phyloP scores from a whole-genome alignment of 495 filamentous ascomycete genomes.

The Aspergillus sclerotiicarbonarius region DNA sequence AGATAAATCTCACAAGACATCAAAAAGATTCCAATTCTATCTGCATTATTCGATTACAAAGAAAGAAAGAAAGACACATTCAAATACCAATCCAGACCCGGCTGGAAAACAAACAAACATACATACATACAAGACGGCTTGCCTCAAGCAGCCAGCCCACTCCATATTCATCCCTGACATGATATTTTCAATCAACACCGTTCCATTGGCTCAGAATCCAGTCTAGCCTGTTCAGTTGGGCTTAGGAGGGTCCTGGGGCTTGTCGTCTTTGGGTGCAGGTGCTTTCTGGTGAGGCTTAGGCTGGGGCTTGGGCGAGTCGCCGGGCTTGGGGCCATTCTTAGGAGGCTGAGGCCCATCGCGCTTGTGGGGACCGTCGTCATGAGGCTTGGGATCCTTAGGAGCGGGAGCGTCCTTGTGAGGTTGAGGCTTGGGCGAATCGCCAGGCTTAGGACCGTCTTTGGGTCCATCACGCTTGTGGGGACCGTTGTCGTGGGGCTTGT shows the following conservation, averaged over 20 bases:
- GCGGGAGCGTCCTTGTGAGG: background rate
- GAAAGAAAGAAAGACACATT: too few relatives aligned
- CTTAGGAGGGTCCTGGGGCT: background rate
- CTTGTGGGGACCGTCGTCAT: conserved; percentile 15
- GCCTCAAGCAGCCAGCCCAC: too few relatives aligned
- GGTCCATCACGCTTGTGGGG: conserved; percentile 13
- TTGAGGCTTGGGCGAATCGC: conserved; percentile 5
- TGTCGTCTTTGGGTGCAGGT: background rate
- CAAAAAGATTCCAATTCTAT: too few relatives aligned
- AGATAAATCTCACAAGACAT: too few relatives aligned
- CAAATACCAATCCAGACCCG: too few relatives aligned
- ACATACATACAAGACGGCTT: too few relatives aligned
- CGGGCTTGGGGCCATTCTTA: background rate
- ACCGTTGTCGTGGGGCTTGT: conserved; percentile 11
- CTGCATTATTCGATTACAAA: too few relatives aligned
- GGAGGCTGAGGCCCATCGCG: conserved; percentile 5
- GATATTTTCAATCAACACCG: too few relatives aligned
- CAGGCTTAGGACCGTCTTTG: background rate
- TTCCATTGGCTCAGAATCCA: background rate
- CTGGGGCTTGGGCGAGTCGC: conserved; percentile 7
- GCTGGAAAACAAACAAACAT: too few relatives aligned
- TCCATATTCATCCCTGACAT: too few relatives aligned
- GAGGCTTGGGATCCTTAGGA: background rate
- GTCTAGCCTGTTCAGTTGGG: background rate
- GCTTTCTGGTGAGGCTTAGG: background rate